Conservation (phyloP, 768 basidiomycete genomes). For the Daedaleopsis sinensis region DNA sequence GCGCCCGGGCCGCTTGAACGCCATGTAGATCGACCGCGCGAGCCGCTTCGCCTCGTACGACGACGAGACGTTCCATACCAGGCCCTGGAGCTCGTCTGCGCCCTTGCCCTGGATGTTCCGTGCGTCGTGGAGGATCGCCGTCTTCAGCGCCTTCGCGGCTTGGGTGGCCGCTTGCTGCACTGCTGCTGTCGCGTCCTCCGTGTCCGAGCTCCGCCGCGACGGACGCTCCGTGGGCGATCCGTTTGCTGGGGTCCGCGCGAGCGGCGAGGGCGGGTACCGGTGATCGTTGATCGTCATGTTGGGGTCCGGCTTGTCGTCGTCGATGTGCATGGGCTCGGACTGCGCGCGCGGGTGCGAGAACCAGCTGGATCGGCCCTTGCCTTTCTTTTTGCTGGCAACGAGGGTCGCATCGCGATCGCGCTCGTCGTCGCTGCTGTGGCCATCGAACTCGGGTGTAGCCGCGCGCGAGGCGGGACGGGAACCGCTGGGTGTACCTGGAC, state of each 20-base stretch:
- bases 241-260: constrained; percentile 10
- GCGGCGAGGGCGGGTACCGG: constrained; percentile 44
- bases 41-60: constrained; percentile 74
- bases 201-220: constrained; percentile 8
- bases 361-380: constrained; percentile 28
- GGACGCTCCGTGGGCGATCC: background rate
- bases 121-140: constrained; percentile 76
- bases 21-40: constrained; percentile 65
- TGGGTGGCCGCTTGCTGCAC: constrained; percentile 36
- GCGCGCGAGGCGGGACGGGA: constrained; percentile 27
- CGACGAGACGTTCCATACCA: constrained; percentile 58
- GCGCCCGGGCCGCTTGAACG: constrained; percentile 58
- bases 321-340: constrained; percentile 19
- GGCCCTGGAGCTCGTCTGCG: constrained; percentile 36
- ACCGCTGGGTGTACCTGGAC: constrained; percentile 28
- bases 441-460: constrained; percentile 16
- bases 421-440: constrained; percentile 31
- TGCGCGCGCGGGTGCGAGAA: constrained; percentile 4
- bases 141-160: constrained; percentile 67
- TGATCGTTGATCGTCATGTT: constrained; percentile 28
- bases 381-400: constrained; percentile 29
- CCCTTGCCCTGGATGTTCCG: constrained; percentile 63
- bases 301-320: constrained; percentile 3
- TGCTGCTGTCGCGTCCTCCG: constrained; percentile 45
- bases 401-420: constrained; percentile 36